Conservation (phyloP, 2,329 filamentous ascomycete species). For the Aureobasidium lini region DNA sequence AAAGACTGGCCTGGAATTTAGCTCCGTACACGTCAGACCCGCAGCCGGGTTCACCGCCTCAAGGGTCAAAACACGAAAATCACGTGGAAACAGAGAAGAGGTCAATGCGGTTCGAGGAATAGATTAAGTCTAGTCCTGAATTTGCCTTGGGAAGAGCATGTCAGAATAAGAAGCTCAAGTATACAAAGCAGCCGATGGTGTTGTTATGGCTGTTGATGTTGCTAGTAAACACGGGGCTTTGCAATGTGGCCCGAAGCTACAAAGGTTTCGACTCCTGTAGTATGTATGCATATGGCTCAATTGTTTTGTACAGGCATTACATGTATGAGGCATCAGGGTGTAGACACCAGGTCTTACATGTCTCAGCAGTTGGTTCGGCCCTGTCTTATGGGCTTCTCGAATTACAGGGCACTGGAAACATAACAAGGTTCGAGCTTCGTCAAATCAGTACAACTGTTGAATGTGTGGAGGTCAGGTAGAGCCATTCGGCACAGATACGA, state of each 20-base stretch:
- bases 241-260: neutral
- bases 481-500: neutral
- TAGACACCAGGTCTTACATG: no score
- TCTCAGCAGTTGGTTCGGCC: neutral
- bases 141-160: neutral
- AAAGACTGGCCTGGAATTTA: constrained; percentile 10
- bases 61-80: constrained; percentile 4
- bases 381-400: neutral
- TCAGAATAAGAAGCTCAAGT: neutral
- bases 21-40: constrained; percentile 1
- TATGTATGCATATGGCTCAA: no score
- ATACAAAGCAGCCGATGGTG: no score
- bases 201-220: no score
- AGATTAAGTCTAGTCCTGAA: constrained; percentile 6
- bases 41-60: neutral
- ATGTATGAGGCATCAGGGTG: no score
- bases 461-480: no score
- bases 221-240: no score
- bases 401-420: neutral
- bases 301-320: no score
- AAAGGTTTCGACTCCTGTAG: no score
- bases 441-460: no score
- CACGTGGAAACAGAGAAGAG: neutral
- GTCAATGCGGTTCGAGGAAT: constrained; percentile 9
- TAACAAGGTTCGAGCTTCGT: neutral